Base-by-base conservation (phyloP, 345 rosid species). In the Excoecaria agallocha region DNA sequence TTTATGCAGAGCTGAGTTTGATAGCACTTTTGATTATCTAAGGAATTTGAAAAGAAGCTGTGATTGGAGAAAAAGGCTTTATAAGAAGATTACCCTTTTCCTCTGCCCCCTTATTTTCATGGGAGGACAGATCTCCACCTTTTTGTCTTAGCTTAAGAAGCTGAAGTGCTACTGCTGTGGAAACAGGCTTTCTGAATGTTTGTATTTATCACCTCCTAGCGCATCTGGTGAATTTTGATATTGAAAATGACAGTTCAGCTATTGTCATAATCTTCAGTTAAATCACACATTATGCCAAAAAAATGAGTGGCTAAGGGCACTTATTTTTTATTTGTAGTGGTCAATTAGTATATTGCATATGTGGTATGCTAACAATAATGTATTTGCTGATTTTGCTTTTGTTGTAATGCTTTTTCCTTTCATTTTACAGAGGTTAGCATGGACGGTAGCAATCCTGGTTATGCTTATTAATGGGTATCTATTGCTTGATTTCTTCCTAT, bases 381-480 rank as follows among this genome's bases (percentile, higher is more conserved):
- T 59, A 12, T 22, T 49, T 75, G 17, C 49, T 41, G 11, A 2
- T n/a, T 12, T 50, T 22, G 68, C 45, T 62, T 76, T 25, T n/a
- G 70, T 61, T 76, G 64, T 69, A 41, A 61, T n/a, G 3, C 43
- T 60, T 15, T 70, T 8, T 19, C 30, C 46, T 1, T 62, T 70
- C 25, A 22, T 83, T 13, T 69, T 78, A 78, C 85, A 92, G 97
- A 88, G 81, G 64, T 62, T 86, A 77, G 91, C 98, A 6, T 94
- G 98, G 98, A 85, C 87, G n/a, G 92, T 94, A 77, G 94, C 97
- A 55, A 85, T 84, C 9, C 86, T 94, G 78, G 95, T 92, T 68
- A 89, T 89, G 60, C 78, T 86, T 83, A 90, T 94, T 68, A 94
- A 94, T 38, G 95, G 97, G 37, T 89, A 92, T 67, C 90, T 92